These are phyloP conservation scores for Aspergillus fischeri DNA, from an alignment of 2,329 filamentous ascomycete species.

Conservation along the genomic window DNA sequence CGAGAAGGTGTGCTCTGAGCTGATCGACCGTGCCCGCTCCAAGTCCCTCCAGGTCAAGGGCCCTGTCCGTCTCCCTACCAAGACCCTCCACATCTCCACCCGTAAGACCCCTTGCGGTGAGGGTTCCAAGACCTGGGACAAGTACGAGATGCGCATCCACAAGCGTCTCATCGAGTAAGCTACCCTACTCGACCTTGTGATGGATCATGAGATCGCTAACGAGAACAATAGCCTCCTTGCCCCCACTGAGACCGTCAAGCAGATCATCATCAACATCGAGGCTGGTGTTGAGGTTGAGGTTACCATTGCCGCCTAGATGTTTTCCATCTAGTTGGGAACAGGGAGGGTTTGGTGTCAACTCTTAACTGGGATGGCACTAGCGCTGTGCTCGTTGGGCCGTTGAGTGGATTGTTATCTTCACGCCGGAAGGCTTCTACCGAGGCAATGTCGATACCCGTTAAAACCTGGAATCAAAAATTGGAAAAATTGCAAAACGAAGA, in stretches of 20 bases:
- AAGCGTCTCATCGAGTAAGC: slow-evolving; percentile 92
- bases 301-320: slow-evolving; percentile 48
- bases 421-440: slow-evolving; percentile 6
- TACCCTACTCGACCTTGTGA: not conserved
- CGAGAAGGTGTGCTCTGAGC: slow-evolving; percentile 97
- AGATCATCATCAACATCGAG: slow-evolving; percentile 54
- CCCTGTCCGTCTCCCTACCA: slow-evolving; percentile 94
- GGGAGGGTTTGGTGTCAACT: slow-evolving; percentile 22
- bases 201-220: slow-evolving; percentile 9
- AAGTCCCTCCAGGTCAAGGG: slow-evolving; percentile 99
- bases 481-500: slow-evolving; percentile 30
- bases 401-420: slow-evolving; percentile 13
- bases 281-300: slow-evolving; percentile 52
- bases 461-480: slow-evolving; percentile 28
- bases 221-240: slow-evolving; percentile 67
- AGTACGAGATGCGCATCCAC: slow-evolving; percentile 98
- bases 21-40: slow-evolving; percentile 96
- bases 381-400: slow-evolving; percentile 14
- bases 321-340: slow-evolving; percentile 19
- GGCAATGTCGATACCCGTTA: slow-evolving; percentile 26
- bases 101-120: slow-evolving; percentile 99
- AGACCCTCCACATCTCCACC: slow-evolving; percentile 94
- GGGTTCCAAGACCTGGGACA: slow-evolving; percentile 99
- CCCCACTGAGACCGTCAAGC: slow-evolving; percentile 72
- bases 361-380: slow-evolving; percentile 16